A percentile compares a stretch with the other conserved stretches of the same genome.
phyloP scores from a whole-genome alignment of 371 early-diverging fungal genomes.

The Circinella minor region DNA sequence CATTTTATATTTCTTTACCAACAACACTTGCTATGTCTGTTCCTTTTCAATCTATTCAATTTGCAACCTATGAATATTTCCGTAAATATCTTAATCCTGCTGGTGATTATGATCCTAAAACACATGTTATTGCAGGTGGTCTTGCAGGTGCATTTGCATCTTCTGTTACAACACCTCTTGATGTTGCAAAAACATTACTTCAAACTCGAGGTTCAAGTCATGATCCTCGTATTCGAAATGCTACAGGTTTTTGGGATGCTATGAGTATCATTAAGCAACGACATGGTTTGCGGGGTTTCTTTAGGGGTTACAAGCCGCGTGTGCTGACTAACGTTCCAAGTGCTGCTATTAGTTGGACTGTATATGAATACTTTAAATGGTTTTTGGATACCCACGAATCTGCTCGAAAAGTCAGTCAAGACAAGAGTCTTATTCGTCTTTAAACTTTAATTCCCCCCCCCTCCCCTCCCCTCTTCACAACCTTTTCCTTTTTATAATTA shows the following conservation, averaged over 20 bases:
- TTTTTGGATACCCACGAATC: conserved; percentile 20
- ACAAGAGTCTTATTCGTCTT: conserved; percentile 18
- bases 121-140: conserved; percentile 88
- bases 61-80: conserved; percentile 88
- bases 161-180: conserved; percentile 91
- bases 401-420: conserved; percentile 7
- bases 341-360: conserved; percentile 94
- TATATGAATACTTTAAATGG: conserved; percentile 90
- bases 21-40: conserved; percentile 91
- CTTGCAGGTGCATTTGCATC: conserved; percentile 92
- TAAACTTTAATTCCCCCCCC: background rate
- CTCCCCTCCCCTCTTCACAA: no score
- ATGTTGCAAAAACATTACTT: conserved; percentile 91
- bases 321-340: conserved; percentile 90
- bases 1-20: conserved; percentile 94
- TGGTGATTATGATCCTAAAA: conserved; percentile 81
- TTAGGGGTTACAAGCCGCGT: conserved; percentile 83
- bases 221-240: conserved; percentile 73
- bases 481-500: no score
- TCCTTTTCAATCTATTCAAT: conserved; percentile 93
- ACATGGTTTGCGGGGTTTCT: conserved; percentile 81
- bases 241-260: conserved; percentile 75
- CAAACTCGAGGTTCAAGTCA: conserved; percentile 85
- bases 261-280: conserved; percentile 73
- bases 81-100: conserved; percentile 76